Evolutionary conservation across 75 land plant genomes (phyloP), one percentile per base, ranked within the genome.

Genomic region (Larix kaempferi): DNA sequence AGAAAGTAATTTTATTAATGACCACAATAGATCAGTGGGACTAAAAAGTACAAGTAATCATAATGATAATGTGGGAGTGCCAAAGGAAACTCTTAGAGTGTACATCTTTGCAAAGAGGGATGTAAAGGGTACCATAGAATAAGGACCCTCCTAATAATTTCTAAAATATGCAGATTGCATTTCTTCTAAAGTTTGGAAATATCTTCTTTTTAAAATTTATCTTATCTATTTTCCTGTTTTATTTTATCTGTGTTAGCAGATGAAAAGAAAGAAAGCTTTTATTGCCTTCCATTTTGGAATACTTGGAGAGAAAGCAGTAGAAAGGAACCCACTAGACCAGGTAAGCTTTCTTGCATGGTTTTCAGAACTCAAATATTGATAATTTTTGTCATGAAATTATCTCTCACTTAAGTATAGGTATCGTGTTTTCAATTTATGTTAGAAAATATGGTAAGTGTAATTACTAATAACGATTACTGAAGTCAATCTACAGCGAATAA

Each of bases 251-350:
- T 66, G 1, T 37, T 66, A 37, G 8, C 21, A 19, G 44, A 66
- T 5, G 37, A 37, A 66, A n/a, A 66, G 71, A 66, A 66, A 19
- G 71, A 66, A 6, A 66, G 71, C 35, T 37, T 65, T 66, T 19
- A 37, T 66, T 66, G 71, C 49, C 44, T 66, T 66, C 10, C 71
- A 66, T 66, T 66, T 66, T n/a, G 35, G 35, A 16, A 37, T 66
- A 44, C 49, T 37, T 66, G 71, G 71, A 41, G 49, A 15, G n/a
- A 66, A 7, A 65, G 41, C 37, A 22, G 11, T 61, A 61, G 10
- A 25, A 25, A 26, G 11, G 64, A 22, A 61, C 0, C 33, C 6
- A 44, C 8, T 61, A 66, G 7, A 35, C 44, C 35, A 66, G 71
- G 71, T 66, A 66, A 66, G 44, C 37, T 66, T 65, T 37, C 22